phyloP scores from a whole-genome alignment of 2,329 filamentous ascomycete genomes.

The Cladosporium sp. region DNA sequence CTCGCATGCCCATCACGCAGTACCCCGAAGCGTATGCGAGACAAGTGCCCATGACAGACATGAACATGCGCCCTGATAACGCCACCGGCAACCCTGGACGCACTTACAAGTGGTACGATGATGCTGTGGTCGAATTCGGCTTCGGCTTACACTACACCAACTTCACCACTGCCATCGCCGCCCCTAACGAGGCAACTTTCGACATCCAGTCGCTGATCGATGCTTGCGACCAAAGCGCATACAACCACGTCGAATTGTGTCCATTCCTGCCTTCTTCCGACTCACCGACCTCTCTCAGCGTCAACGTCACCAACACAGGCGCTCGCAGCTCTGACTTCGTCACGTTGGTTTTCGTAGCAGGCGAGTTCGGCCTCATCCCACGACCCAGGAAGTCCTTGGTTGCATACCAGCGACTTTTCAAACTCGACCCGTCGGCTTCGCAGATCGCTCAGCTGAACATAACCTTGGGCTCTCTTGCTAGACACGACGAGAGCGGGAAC shows the following conservation, averaged over 20 bases:
- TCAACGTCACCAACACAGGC: slow-evolving; percentile 41
- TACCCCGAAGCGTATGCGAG: slow-evolving; percentile 43
- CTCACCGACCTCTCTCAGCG: slow-evolving; percentile 27
- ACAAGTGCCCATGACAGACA: slow-evolving; percentile 23
- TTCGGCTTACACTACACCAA: slow-evolving; percentile 48
- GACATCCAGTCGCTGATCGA: slow-evolving; percentile 39
- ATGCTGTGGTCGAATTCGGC: slow-evolving; percentile 45
- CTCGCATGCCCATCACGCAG: slow-evolving; percentile 39
- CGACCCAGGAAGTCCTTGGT: slow-evolving; percentile 9
- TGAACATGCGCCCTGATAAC: slow-evolving; percentile 40
- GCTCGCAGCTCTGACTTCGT: slow-evolving; percentile 6
- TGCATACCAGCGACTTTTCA: not conserved
- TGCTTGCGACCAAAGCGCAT: slow-evolving; percentile 28
- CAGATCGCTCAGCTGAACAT: slow-evolving; percentile 11
- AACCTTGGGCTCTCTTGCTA: slow-evolving; percentile 10
- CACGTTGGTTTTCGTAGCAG: slow-evolving; percentile 1
- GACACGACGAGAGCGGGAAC: slow-evolving; percentile 14
- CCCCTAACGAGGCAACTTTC: slow-evolving; percentile 19
- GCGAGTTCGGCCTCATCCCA: slow-evolving; percentile 5
- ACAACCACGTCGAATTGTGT: slow-evolving; percentile 33
- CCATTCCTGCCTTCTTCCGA: slow-evolving; percentile 39
- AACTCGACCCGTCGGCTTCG: not conserved
- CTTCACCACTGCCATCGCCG: slow-evolving; percentile 32
- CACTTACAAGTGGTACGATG: slow-evolving; percentile 48
- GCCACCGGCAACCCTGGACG: slow-evolving; percentile 37